Percentiles rank a stretch among this genome's conserved stretches.
Evolutionary conservation across 2,329 filamentous ascomycete species (phyloP).

Genomic region (Scytalidium lignicola): DNA sequence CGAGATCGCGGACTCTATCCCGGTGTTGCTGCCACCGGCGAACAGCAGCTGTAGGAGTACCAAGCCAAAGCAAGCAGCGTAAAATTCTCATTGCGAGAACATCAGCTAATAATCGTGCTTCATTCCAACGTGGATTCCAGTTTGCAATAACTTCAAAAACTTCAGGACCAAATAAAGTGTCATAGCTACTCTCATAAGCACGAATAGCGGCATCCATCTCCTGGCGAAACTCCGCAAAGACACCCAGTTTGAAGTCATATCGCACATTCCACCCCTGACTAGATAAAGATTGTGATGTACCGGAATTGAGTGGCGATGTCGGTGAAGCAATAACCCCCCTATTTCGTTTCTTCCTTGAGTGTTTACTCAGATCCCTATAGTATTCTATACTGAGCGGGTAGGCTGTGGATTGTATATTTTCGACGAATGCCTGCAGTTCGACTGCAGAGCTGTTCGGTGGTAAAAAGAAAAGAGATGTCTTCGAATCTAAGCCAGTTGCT

Average conservation of each 20-base stretch:
- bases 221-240: constrained; percentile 88
- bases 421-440: constrained; percentile 69
- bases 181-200: constrained; percentile 83
- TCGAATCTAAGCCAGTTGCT: constrained; percentile 74
- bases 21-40: constrained; percentile 77
- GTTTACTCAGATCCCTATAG: constrained; percentile 90
- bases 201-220: constrained; percentile 85
- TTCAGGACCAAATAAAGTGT: constrained; percentile 74
- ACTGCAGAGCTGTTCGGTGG: constrained; percentile 65
- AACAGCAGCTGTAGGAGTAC: constrained; percentile 72
- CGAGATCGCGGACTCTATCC: constrained; percentile 66
- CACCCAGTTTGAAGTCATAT: constrained; percentile 88
- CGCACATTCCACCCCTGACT: constrained; percentile 85
- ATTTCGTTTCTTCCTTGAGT: constrained; percentile 81
- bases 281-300: constrained; percentile 81
- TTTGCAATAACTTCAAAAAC: constrained; percentile 83
- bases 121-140: constrained; percentile 88
- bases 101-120: constrained; percentile 85
- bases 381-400: constrained; percentile 79
- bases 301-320: constrained; percentile 74
- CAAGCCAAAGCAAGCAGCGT: constrained; percentile 76
- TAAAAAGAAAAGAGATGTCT: constrained; percentile 75
- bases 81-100: constrained; percentile 74
- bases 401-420: constrained; percentile 66
- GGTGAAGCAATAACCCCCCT: constrained; percentile 73